These are phyloP conservation scores for Ceratobasidium theobromae DNA, from an alignment of 1,284 basidiomycete genomes.

Conservation along the genomic window DNA sequence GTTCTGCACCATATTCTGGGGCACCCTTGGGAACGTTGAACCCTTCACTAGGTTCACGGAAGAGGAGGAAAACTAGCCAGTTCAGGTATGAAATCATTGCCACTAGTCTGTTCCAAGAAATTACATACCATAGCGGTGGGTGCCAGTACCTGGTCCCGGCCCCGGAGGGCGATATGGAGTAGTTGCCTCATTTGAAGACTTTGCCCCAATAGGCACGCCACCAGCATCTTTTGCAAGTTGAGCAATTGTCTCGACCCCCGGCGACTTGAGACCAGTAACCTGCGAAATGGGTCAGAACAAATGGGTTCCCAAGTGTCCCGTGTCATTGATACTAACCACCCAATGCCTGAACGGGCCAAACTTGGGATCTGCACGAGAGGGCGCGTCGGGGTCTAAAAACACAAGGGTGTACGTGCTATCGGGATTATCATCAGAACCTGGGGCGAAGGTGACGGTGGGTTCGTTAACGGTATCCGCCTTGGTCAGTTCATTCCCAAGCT, in stretches of 20 bases:
- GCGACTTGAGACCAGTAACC: constrained; percentile 60
- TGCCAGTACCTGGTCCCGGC: constrained; percentile 56
- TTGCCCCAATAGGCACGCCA: constrained; percentile 1
- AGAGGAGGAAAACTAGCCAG: constrained; percentile 56
- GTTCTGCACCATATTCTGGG: constrained; percentile 50
- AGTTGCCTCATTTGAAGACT: constrained; percentile 42
- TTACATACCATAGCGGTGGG: constrained; percentile 59
- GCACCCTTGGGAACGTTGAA: constrained; percentile 51
- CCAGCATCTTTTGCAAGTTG: constrained; percentile 42
- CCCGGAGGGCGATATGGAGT: constrained; percentile 62
- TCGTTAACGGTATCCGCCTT: constrained; percentile 54
- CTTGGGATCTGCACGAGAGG: constrained; percentile 55
- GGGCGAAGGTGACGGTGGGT: constrained; percentile 53
- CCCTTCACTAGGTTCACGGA: constrained; percentile 54
- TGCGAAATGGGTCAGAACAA: constrained; percentile 38
- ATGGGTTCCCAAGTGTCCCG: too few relatives aligned
- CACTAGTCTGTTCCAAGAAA: neutral
- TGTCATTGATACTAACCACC: constrained; percentile 57
- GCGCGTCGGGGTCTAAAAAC: constrained; percentile 71
- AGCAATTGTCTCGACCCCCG: constrained; percentile 49
- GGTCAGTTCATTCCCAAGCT: constrained; percentile 54
- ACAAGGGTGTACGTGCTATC: constrained; percentile 57
- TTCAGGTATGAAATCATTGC: neutral
- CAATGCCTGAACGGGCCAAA: constrained; percentile 65
- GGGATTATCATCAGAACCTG: constrained; percentile 40